A percentile compares a stretch with the other conserved stretches of the same genome.
Conservation (phyloP, 1,284 basidiomycete species). For the Moesziomyces antarcticus region DNA sequence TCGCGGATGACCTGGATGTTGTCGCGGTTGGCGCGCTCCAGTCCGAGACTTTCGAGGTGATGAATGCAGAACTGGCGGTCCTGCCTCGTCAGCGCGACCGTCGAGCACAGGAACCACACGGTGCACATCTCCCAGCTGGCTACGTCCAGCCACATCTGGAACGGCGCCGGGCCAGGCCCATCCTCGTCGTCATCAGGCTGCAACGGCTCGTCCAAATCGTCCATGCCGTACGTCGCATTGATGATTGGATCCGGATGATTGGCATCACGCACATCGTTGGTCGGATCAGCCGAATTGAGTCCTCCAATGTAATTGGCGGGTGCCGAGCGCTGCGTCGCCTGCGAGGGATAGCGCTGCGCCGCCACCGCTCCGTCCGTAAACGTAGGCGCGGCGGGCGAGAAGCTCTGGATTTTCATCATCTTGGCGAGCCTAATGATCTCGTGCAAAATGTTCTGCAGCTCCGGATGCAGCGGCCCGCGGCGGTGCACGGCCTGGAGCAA, state of each 20-base stretch:
- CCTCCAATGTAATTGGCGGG: conserved; percentile 37
- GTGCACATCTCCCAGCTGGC: conserved; percentile 56
- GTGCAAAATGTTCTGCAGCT: conserved; percentile 46
- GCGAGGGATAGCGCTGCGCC: too few species aligned
- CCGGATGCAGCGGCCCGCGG: conserved; percentile 37
- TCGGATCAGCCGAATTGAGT: conserved; percentile 3
- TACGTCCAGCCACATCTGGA: conserved; percentile 47
- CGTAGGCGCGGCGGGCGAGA: conserved; percentile 12
- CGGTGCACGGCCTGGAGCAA: conserved; percentile 47
- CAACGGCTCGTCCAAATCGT: not conserved
- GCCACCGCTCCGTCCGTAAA: not conserved
- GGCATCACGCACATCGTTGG: conserved; percentile 13
- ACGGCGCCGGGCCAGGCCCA: conserved; percentile 11
- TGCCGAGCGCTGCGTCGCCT: not conserved
- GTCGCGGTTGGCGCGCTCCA: conserved; percentile 49
- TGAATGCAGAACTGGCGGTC: conserved; percentile 42
- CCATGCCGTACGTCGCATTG: conserved; percentile 16
- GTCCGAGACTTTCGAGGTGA: conserved; percentile 44
- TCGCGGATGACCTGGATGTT: conserved; percentile 46
- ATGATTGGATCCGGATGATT: conserved; percentile 23
- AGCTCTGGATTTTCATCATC: conserved; percentile 38
- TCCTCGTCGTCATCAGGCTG: not conserved
- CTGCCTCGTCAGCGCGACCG: conserved; percentile 34
- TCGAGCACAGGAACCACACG: conserved; percentile 52
- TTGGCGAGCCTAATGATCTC: conserved; percentile 48